Evolutionary conservation across 2,329 filamentous ascomycete species (phyloP).

Genomic region (Emergomyces orientalis): DNA sequence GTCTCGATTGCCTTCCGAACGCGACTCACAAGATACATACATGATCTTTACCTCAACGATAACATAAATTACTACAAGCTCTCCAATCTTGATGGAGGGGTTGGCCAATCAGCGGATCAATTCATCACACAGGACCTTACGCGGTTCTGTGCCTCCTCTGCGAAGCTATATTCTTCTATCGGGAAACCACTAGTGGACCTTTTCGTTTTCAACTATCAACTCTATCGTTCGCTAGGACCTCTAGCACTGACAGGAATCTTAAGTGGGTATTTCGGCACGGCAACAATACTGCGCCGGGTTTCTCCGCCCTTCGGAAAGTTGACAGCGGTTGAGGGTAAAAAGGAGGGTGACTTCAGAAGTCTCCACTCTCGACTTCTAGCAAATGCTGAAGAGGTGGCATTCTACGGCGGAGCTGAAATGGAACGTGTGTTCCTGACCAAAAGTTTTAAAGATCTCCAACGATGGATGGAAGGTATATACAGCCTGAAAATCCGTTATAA

Average conservation of each 20-base stretch:
- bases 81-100: slow-evolving; percentile 81
- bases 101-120: slow-evolving; percentile 86
- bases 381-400: slow-evolving; percentile 95
- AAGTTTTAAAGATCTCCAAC: slow-evolving; percentile 85
- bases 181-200: slow-evolving; percentile 98
- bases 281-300: slow-evolving; percentile 74
- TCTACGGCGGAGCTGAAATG: slow-evolving; percentile 91
- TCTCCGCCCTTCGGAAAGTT: slow-evolving; percentile 95
- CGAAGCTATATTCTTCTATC: slow-evolving; percentile 86
- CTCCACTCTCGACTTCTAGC: slow-evolving; percentile 86
- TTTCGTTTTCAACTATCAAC: slow-evolving; percentile 95
- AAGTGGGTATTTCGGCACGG: slow-evolving; percentile 89
- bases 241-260: slow-evolving; percentile 76
- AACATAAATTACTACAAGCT: slow-evolving; percentile 96
- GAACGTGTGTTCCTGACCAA: slow-evolving; percentile 87
- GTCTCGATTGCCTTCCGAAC: slow-evolving; percentile 97
- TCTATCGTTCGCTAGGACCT: slow-evolving; percentile 83
- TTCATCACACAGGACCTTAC: slow-evolving; percentile 97
- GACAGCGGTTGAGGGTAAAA: slow-evolving; percentile 89
- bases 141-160: slow-evolving; percentile 85
- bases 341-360: slow-evolving; percentile 89
- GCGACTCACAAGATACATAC: slow-evolving; percentile 87
- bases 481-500: slow-evolving; percentile 97
- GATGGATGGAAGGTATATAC: slow-evolving; percentile 98
- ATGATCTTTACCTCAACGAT: slow-evolving; percentile 91